Evolutionary conservation across 768 basidiomycete genomes (phyloP).

Genomic region (Calocybe cyanea): DNA sequence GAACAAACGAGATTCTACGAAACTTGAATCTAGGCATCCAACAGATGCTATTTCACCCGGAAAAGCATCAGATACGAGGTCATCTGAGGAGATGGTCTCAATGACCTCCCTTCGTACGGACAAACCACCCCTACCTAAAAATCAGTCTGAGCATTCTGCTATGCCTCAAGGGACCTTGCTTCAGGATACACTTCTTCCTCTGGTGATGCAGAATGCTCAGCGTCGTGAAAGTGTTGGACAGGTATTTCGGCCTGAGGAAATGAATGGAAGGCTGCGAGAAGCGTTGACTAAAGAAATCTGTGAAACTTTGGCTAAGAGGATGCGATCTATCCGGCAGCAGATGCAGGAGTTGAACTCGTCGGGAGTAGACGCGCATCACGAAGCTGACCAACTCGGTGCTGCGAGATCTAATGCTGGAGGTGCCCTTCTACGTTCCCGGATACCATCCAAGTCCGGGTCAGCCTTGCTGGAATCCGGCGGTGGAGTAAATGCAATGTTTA

Average conservation of each 20-base stretch:
- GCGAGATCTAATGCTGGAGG: no score
- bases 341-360: slow-evolving; percentile 2
- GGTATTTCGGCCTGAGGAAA: not conserved
- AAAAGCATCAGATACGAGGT: not conserved
- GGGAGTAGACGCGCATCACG: not conserved
- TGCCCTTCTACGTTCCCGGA: not conserved
- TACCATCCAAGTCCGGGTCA: not conserved
- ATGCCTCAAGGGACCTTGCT: slow-evolving; percentile 1
- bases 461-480: no score
- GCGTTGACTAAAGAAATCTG: slow-evolving; percentile 25
- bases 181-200: slow-evolving; percentile 13
- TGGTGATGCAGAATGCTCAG: slow-evolving; percentile 15
- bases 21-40: not conserved
- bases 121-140: not conserved
- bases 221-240: slow-evolving; percentile 10
- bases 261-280: slow-evolving; percentile 13
- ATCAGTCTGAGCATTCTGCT: not conserved
- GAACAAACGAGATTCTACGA: slow-evolving; percentile 1
- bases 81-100: not conserved
- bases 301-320: slow-evolving; percentile 18
- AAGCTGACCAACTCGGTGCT: not conserved
- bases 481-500: not conserved
- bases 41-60: not conserved
- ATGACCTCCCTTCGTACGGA: not conserved
- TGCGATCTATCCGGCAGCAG: slow-evolving; percentile 12